Percentiles rank a stretch among this genome's conserved stretches.
Evolutionary conservation across 768 basidiomycete genomes (phyloP).

Genomic region (Leucocoprinus sp.): DNA sequence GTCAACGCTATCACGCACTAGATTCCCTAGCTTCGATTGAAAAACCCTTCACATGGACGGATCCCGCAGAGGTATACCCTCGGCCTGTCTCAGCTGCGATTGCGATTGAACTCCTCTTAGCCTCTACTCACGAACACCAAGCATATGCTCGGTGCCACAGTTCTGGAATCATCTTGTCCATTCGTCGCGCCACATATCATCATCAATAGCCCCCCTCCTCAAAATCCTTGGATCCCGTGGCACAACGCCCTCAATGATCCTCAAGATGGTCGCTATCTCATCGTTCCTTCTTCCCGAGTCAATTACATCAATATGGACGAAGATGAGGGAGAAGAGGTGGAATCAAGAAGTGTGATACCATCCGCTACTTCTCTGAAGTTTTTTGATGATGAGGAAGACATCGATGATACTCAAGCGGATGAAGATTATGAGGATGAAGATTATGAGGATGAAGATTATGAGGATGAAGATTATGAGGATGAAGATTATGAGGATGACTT

Average conservation of each 20-base stretch:
- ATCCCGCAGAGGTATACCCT: slow-evolving; percentile 40
- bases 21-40: slow-evolving; percentile 26
- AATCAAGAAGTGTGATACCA: not conserved
- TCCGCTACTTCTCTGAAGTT: slow-evolving; percentile 5
- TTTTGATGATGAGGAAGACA: slow-evolving; percentile 13
- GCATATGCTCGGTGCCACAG: slow-evolving; percentile 22
- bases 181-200: slow-evolving; percentile 38
- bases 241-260: slow-evolving; percentile 26
- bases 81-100: not conserved
- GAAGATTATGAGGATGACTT: slow-evolving; percentile 15
- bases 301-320: slow-evolving; percentile 18
- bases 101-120: slow-evolving; percentile 14
- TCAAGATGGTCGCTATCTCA: slow-evolving; percentile 30
- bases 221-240: slow-evolving; percentile 30
- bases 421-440: slow-evolving; percentile 14
- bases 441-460: slow-evolving; percentile 16
- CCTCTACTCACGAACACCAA: slow-evolving; percentile 23
- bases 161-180: slow-evolving; percentile 37
- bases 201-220: slow-evolving; percentile 30
- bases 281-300: slow-evolving; percentile 20
- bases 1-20: slow-evolving; percentile 30
- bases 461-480: slow-evolving; percentile 15
- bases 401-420: slow-evolving; percentile 10
- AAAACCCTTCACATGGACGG: slow-evolving; percentile 37
- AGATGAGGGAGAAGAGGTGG: slow-evolving; percentile 1